Conservation (phyloP, 192 early-diverging fungal species). For the Coemansia umbellata region DNA sequence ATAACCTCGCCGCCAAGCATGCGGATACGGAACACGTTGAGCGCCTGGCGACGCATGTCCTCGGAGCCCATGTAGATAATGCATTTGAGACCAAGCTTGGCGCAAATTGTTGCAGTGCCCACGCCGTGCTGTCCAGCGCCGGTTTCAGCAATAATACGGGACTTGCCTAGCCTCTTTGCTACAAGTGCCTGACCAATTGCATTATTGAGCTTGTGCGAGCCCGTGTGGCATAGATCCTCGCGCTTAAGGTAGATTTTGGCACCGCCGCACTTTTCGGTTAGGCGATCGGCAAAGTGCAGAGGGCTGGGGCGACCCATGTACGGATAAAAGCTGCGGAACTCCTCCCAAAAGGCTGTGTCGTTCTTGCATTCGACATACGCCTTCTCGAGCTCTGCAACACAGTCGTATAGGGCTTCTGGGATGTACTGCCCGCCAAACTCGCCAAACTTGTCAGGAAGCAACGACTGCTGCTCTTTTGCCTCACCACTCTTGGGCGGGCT, state of each 20-base stretch:
- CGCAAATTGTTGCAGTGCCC: constrained; percentile 95
- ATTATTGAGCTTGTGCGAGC: constrained; percentile 99
- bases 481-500: constrained; percentile 8
- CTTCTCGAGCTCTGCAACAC: constrained; percentile 82
- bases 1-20: constrained; percentile 93
- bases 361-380: constrained; percentile 77
- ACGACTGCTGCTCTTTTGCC: constrained; percentile 37
- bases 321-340: constrained; percentile 84
- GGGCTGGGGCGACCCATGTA: constrained; percentile 91
- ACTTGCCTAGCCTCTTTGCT: constrained; percentile 93
- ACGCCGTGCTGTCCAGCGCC: constrained; percentile 99
- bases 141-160: constrained; percentile 97
- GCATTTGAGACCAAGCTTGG: constrained; percentile 96
- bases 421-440: constrained; percentile 97
- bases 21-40: constrained; percentile 96
- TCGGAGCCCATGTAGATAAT: constrained; percentile 98
- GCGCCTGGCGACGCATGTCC: constrained; percentile 87
- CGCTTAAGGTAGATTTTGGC: constrained; percentile 97
- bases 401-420: constrained; percentile 95
- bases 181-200: constrained; percentile 92
- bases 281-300: constrained; percentile 80
- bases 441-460: constrained; percentile 79
- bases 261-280: constrained; percentile 74
- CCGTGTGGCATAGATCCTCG: constrained; percentile 98
- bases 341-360: constrained; percentile 90